Conservation (phyloP, 2,329 filamentous ascomycete genomes). For the Penicillium sclerotigenum region DNA sequence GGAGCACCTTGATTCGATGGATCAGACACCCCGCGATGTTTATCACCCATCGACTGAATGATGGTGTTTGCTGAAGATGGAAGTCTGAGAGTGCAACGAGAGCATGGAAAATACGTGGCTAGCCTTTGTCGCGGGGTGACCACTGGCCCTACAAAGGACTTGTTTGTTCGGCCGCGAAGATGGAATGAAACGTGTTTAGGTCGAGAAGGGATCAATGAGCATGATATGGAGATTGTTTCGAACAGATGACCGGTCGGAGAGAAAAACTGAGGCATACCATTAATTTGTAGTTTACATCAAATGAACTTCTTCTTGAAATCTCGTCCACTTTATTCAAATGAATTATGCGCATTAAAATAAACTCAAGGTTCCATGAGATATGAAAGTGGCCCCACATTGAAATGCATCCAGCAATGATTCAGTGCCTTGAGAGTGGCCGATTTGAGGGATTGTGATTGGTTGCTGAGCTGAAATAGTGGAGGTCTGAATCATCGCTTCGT, state of each 20-base stretch:
- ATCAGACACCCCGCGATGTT: background rate
- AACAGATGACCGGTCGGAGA: too few relatives aligned
- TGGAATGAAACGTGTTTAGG: background rate
- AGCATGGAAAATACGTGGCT: background rate
- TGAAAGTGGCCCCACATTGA: background rate
- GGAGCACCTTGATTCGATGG: background rate
- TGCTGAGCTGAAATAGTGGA: rapidly evolving
- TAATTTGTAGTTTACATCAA: background rate
- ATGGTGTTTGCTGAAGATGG: background rate
- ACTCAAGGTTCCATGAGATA: background rate
- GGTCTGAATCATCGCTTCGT: background rate
- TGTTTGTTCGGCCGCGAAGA: background rate
- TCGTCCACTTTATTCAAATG: background rate
- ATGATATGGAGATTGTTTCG: background rate
- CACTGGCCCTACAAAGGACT: background rate
- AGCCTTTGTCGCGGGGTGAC: background rate
- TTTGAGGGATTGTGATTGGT: rapidly evolving
- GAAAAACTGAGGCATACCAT: background rate
- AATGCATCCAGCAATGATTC: background rate
- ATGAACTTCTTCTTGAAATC: background rate
- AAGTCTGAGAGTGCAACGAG: background rate
- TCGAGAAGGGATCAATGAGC: background rate
- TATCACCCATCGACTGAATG: background rate
- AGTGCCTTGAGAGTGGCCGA: background rate
- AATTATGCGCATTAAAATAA: background rate